phyloP scores from a whole-genome alignment of 225 moss, liverwort and hornwort species.

The Marchantia paleacea region DNA sequence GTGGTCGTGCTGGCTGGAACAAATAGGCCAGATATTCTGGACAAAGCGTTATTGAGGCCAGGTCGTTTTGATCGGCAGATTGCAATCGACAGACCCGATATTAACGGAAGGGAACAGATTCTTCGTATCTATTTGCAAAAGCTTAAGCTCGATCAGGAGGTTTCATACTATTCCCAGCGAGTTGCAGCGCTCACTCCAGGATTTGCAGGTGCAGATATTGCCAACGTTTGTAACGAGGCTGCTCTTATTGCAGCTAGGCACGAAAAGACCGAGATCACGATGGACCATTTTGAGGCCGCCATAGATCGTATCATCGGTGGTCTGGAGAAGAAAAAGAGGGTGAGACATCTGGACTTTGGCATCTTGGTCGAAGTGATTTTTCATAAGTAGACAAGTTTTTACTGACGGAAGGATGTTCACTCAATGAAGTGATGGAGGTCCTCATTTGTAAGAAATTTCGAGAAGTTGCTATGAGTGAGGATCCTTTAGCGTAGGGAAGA shows the following conservation, averaged over 20 bases:
- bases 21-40: conserved; percentile 95
- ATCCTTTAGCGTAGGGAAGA: no score
- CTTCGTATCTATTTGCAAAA: conserved; percentile 91
- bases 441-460: neutral
- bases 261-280: conserved; percentile 75
- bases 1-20: conserved; percentile 98
- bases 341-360: conserved; percentile 13
- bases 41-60: conserved; percentile 90
- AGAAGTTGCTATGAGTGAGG: neutral
- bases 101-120: conserved; percentile 96
- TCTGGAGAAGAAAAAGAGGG: conserved; percentile 93
- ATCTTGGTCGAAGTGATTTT: neutral
- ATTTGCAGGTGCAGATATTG: conserved; percentile 98
- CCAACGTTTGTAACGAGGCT: conserved; percentile 98
- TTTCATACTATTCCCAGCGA: conserved; percentile 85
- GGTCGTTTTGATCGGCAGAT: conserved; percentile 98
- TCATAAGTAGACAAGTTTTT: neutral
- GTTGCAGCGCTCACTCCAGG: conserved; percentile 97
- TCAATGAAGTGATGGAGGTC: neutral
- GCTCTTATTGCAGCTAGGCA: conserved; percentile 89
- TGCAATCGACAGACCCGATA: conserved; percentile 89
- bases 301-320: conserved; percentile 98
- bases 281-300: conserved; percentile 97
- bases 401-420: neutral
- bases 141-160: conserved; percentile 85